Conservation (phyloP, 2,329 filamentous ascomycete species). For the Ascosphaera pollenicola region DNA sequence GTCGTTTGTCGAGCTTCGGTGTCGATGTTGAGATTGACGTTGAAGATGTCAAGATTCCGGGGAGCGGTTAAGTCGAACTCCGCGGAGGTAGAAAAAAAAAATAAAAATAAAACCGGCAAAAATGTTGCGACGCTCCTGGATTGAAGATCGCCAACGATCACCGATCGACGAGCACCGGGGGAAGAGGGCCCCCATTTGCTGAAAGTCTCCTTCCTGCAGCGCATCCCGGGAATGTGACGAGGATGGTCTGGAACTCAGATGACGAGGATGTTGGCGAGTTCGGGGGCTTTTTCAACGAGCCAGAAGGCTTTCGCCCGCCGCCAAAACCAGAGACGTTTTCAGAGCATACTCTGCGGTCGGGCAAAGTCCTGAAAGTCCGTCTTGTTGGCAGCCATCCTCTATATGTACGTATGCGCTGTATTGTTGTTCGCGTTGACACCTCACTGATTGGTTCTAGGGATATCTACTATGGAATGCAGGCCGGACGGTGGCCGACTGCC, state of each 20-base stretch:
- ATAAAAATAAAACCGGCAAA: not conserved
- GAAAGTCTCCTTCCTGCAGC: too few species aligned
- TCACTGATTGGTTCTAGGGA: constrained; percentile 28
- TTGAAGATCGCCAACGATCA: too few species aligned
- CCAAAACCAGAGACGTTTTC: constrained; percentile 55
- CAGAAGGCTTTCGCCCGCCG: constrained; percentile 56
- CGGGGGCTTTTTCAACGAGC: constrained; percentile 51
- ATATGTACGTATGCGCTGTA: constrained; percentile 33
- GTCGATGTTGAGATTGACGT: too few species aligned
- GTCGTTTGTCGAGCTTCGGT: too few species aligned
- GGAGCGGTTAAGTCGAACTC: not conserved
- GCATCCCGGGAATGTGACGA: too few species aligned
- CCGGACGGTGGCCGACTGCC: constrained; percentile 52
- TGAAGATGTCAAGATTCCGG: too few species aligned
- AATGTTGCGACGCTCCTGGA: too few species aligned
- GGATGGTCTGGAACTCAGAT: too few species aligned
- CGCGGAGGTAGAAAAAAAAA: not conserved
- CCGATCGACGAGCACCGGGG: too few species aligned
- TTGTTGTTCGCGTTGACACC: not conserved
- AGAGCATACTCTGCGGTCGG: constrained; percentile 46
- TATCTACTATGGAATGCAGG: constrained; percentile 85
- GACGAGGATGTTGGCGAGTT: constrained; percentile 15
- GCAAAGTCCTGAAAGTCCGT: constrained; percentile 43
- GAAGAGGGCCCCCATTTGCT: too few species aligned
- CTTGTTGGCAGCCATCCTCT: constrained; percentile 74